These are phyloP conservation scores for Debaryomyces tyrocola DNA, from an alignment of 805 yeast species.

Conservation along the genomic window DNA sequence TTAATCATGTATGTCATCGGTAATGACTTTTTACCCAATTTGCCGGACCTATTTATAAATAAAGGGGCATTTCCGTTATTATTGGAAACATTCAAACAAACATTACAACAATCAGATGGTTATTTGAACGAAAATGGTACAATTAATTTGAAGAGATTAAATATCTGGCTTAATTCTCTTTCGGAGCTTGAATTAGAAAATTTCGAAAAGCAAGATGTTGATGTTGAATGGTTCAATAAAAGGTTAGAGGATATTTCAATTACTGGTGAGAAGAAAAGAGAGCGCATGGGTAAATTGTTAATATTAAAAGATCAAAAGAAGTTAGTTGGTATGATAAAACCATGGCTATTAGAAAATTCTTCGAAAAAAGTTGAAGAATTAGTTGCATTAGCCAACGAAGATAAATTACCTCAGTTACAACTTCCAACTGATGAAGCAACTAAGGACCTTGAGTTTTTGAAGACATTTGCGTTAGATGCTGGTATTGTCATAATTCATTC, in stretches of 20 bases:
- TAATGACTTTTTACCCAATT: slow-evolving; percentile 94
- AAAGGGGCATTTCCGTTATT: slow-evolving; percentile 97
- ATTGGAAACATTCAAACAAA: slow-evolving; percentile 82
- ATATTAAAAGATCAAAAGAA: slow-evolving; percentile 73
- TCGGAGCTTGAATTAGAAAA: slow-evolving; percentile 80
- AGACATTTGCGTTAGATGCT: slow-evolving; percentile 61
- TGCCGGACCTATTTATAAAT: slow-evolving; percentile 89
- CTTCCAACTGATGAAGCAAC: slow-evolving; percentile 49
- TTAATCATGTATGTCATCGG: slow-evolving; percentile 93
- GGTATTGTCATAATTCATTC: slow-evolving; percentile 70
- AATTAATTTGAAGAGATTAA: slow-evolving; percentile 72
- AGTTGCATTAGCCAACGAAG: slow-evolving; percentile 29
- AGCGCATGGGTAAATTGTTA: slow-evolving; percentile 62
- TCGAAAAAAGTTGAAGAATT: slow-evolving; percentile 32
- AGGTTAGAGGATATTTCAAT: slow-evolving; percentile 77
- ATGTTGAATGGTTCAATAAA: slow-evolving; percentile 88
- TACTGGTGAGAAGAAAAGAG: slow-evolving; percentile 68
- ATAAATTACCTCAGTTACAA: slow-evolving; percentile 24
- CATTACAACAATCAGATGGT: slow-evolving; percentile 72
- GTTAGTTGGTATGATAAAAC: slow-evolving; percentile 56
- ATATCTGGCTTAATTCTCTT: slow-evolving; percentile 71
- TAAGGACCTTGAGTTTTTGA: slow-evolving; percentile 60
- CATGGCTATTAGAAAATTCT: slow-evolving; percentile 46
- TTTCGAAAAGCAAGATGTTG: slow-evolving; percentile 81
- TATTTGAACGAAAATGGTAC: slow-evolving; percentile 82